phyloP scores from a whole-genome alignment of 441 rosid genomes.

The Pelargonium fulgidum region DNA sequence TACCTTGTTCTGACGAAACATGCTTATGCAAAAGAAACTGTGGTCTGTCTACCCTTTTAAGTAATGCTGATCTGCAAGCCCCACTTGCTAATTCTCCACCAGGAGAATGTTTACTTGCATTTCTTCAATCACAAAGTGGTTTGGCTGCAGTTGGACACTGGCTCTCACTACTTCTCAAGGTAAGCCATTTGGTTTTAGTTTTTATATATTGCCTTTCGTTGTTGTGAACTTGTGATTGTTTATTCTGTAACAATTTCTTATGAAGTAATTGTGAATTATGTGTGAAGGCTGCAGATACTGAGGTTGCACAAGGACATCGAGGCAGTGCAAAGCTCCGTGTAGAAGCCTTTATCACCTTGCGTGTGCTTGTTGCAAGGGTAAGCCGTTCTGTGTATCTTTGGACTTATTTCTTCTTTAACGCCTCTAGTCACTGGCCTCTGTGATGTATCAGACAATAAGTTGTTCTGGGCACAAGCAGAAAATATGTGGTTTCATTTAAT shows the following conservation, averaged over 20 bases:
- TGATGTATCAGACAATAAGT: too few species aligned
- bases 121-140: conserved; percentile 75
- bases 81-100: conserved; percentile 21
- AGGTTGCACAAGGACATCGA: conserved; percentile 74
- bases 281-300: conserved; percentile 77
- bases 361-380: conserved; percentile 88
- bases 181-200: conserved; percentile 23
- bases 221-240: neutral
- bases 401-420: neutral
- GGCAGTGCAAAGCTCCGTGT: conserved; percentile 77
- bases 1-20: conserved; percentile 47
- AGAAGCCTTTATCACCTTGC: conserved; percentile 73
- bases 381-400: neutral
- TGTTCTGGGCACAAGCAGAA: too few species aligned
- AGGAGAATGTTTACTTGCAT: conserved; percentile 66
- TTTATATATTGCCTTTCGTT: neutral
- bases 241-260: neutral
- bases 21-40: conserved; percentile 54
- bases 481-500: too few species aligned
- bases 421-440: too few species aligned
- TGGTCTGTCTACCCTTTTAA: conserved; percentile 55
- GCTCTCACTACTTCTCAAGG: conserved; percentile 91
- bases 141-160: conserved; percentile 87
- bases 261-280: conserved; percentile 23
- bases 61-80: conserved; percentile 28